Conservation (phyloP, 495 filamentous ascomycete genomes). For the Penicillium cosmopolitanum region DNA sequence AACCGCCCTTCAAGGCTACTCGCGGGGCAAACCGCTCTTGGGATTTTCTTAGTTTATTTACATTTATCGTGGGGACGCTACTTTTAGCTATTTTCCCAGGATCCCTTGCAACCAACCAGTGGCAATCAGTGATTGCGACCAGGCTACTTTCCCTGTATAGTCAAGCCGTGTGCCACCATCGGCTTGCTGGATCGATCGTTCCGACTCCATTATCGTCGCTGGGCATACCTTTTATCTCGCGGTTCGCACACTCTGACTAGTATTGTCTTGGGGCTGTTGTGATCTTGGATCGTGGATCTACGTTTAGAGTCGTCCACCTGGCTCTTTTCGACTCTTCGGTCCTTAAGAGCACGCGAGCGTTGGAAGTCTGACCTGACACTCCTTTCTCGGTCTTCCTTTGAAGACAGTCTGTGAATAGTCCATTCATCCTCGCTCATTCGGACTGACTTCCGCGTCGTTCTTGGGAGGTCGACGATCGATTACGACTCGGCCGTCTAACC, state of each 20-base stretch:
- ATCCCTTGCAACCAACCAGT: conserved; percentile 34
- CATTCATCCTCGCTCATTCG: conserved; percentile 11
- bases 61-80: conserved; percentile 35
- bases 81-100: conserved; percentile 29
- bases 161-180: conserved; percentile 28
- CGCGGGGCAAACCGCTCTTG: conserved; percentile 18
- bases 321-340: neutral
- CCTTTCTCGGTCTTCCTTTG: neutral
- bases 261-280: neutral
- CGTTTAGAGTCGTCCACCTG: conserved; percentile 1
- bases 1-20: conserved; percentile 8
- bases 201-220: conserved; percentile 17
- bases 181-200: conserved; percentile 21
- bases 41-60: conserved; percentile 19
- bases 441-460: conserved; percentile 22
- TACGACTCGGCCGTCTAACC: conserved; percentile 14
- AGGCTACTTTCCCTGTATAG: conserved; percentile 29
- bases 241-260: neutral
- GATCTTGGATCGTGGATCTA: neutral
- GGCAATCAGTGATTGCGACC: conserved; percentile 24
- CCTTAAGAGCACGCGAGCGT: neutral
- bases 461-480: conserved; percentile 17
- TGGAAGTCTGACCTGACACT: neutral
- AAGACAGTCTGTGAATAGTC: neutral
- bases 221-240: neutral